A percentile compares a stretch with the other conserved stretches of the same genome.
Evolutionary conservation across 257 asterid species (phyloP).

Genomic region (Scutellaria baicalensis): DNA sequence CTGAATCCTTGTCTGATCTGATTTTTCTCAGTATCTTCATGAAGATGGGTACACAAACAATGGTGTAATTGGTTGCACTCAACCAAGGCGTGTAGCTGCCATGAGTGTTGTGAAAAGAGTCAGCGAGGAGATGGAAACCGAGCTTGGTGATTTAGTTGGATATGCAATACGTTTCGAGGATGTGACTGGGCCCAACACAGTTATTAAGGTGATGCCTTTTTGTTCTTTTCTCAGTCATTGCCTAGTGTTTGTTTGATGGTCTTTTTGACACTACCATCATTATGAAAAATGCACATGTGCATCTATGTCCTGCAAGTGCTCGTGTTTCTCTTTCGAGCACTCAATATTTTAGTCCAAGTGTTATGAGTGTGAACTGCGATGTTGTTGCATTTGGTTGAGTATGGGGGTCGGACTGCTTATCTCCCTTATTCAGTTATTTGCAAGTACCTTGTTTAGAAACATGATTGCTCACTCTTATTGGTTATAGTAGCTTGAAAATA

Average conservation of each 20-base stretch:
- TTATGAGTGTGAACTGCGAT: too few species aligned
- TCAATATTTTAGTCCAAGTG: neutral
- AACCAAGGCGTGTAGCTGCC: constrained; percentile 99
- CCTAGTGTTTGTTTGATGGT: too few species aligned
- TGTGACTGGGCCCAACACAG: constrained; percentile 87
- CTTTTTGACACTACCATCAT: neutral
- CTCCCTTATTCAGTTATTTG: neutral
- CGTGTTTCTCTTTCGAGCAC: neutral
- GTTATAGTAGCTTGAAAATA: too few species aligned
- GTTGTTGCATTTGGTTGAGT: too few species aligned
- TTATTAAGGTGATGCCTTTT: constrained; percentile 58
- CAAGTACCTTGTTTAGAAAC: neutral
- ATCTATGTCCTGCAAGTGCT: neutral
- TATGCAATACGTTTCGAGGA: constrained; percentile 97
- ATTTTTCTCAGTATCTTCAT: constrained; percentile 69
- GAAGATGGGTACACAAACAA: constrained; percentile 78
- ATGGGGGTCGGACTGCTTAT: too few species aligned
- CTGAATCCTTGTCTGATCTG: neutral
- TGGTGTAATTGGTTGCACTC: constrained; percentile 90
- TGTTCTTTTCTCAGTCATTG: neutral
- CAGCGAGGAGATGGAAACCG: constrained; percentile 96
- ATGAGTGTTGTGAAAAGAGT: constrained; percentile 99
- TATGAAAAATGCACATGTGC: neutral
- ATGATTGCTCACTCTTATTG: neutral
- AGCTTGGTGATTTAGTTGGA: constrained; percentile 86